Base-by-base conservation (phyloP, 1,139 yeast genomes). In the Suhomyces bribrorum region DNA sequence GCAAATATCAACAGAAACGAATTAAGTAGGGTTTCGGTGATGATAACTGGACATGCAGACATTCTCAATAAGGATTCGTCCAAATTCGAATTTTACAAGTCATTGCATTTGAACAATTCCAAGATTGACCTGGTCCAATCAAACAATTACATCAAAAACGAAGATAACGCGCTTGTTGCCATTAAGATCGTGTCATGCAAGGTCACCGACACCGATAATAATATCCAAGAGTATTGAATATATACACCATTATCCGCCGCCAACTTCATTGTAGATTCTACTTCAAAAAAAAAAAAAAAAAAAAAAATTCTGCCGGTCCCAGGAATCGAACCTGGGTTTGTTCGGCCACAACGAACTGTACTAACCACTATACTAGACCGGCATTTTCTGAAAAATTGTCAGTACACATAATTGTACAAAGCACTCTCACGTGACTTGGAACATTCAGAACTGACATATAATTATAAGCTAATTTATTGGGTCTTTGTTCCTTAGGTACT, bases 131-230 rank as follows among this genome's bases (percentile, higher is more conserved):
- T 77, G 45, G 75, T 77, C 20, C 92, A 83, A 56, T 78, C 86
- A 38, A 63, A 62, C 39, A 67, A 64, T 42, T 70, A 68, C 43
- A 63, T 70, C 22, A 66, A 65, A 29, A 74, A 72, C 34, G 84
- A 77, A 14, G 76, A 81, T 38, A 77, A 75, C 41, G 87, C 83
- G 0, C 74, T 88, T 39, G 66, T 89, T 14, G 66, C 86, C 40
- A 81, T 89, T 29, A 73, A 72, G 48, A 71, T 89, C 34, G 73
- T 69, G 28, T 72, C 76, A 27, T 89, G 88, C 26, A 84, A 83
- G 54, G 86, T 88, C n/a, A 86, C 95, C 7, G 96, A 89, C 54
- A 76, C 81, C 12, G 78, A 82, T 37, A 83, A 87, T 62, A 79
- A 86, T 45, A 77, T 85, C 23, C 66, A 71, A 40, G 67, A 72